Evolutionary conservation across 2,329 filamentous ascomycete species (phyloP).

Genomic region (Penicillium nordicum): DNA sequence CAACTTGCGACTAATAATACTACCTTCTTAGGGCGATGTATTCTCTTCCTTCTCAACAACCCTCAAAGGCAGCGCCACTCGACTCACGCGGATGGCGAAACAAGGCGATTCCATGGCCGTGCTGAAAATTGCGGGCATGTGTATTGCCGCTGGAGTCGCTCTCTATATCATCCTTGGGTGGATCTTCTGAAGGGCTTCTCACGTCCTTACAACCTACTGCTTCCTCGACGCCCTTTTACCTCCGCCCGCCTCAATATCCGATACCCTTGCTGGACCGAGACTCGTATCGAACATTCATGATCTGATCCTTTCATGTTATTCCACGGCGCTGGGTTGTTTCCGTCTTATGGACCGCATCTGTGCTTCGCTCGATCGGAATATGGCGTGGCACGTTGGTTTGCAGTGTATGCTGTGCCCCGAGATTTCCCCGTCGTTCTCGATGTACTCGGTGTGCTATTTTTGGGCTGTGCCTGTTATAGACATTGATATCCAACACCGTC

Average conservation of each 20-base stretch:
- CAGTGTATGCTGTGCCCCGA: not conserved
- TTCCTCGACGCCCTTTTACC: not conserved
- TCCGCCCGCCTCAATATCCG: not conserved
- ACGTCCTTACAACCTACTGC: not conserved
- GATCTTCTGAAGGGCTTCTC: constrained; percentile 47
- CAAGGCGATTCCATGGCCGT: constrained; percentile 88
- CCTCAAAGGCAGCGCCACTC: constrained; percentile 76
- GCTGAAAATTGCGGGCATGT: constrained; percentile 80
- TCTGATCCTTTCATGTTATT: not conserved
- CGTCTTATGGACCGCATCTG: not conserved
- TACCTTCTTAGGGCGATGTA: constrained; percentile 65
- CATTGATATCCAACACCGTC: not conserved
- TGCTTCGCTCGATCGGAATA: not conserved
- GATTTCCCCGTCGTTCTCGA: too few species aligned
- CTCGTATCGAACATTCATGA: not conserved
- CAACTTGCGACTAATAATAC: constrained; percentile 1
- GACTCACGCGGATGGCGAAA: constrained; percentile 85
- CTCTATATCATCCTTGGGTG: constrained; percentile 70
- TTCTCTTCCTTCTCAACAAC: constrained; percentile 83
- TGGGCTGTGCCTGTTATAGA: not conserved
- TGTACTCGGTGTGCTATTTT: not conserved
- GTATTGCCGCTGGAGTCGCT: constrained; percentile 68
- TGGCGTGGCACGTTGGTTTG: not conserved
- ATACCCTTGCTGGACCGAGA: constrained; percentile 21
- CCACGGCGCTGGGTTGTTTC: not conserved